A percentile compares a stretch with the other conserved stretches of the same genome.
phyloP scores from a whole-genome alignment of 805 yeast species.

The Lachancea mirantina region DNA sequence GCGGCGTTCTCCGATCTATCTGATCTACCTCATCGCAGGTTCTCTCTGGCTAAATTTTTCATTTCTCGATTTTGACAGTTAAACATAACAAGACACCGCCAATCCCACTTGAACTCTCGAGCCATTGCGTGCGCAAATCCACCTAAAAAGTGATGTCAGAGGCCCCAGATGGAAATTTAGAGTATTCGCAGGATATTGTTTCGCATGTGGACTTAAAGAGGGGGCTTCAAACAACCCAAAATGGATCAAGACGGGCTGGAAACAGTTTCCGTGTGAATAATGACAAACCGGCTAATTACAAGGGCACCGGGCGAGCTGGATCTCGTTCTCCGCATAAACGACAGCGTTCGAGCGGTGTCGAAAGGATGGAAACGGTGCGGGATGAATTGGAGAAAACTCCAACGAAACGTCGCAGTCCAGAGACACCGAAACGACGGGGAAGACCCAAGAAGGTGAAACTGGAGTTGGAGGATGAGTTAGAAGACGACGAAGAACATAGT shows the following conservation, averaged over 20 bases:
- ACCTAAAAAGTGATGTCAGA: too few relatives aligned
- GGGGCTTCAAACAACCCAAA: not conserved
- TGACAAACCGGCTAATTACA: too few relatives aligned
- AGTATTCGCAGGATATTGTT: too few relatives aligned
- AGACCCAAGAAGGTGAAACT: conserved; percentile 11
- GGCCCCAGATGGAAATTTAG: too few relatives aligned
- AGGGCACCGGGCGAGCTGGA: conserved; percentile 6
- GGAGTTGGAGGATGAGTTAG: too few relatives aligned
- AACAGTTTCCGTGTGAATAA: too few relatives aligned
- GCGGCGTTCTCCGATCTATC: not conserved
- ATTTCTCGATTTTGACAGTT: too few relatives aligned
- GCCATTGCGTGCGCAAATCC: too few relatives aligned
- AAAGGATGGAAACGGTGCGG: not conserved
- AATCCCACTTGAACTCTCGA: too few relatives aligned
- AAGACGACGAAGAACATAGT: too few relatives aligned
- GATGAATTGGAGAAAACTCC: not conserved
- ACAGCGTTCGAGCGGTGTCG: not conserved
- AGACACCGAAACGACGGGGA: conserved; percentile 9
- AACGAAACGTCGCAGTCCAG: not conserved
- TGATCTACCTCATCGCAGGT: not conserved
- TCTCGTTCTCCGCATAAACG: conserved; percentile 5
- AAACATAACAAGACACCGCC: too few relatives aligned
- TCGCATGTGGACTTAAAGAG: conserved; percentile 5
- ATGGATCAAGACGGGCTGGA: conserved; percentile 2
- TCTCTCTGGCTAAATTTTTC: conserved; percentile 1